Evolutionary conservation across 345 rosid species (phyloP), one percentile per base, ranked within the genome.

Genomic region (rapeseed (Brassica napus)): DNA sequence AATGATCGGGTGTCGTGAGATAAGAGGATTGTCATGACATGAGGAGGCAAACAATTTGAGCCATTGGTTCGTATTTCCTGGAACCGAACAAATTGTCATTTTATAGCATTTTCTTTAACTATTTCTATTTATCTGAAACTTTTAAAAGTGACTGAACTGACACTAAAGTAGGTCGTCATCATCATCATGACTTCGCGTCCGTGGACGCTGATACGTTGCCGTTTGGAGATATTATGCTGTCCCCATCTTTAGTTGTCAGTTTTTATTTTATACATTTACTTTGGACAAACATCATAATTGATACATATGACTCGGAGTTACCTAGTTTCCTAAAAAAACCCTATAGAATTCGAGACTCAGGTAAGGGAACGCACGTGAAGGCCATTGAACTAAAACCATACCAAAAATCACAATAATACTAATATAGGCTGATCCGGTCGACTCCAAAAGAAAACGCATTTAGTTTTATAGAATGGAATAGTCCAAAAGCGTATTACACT

Each of bases 41-140:
- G 31, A 68, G 78, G 82, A 79, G 82, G 82, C 82, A 79, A 49
- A 67, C 69, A 68, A 32, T 57, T 72, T 57, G 3, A 32, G 15
- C 35, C 57, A 44, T 79, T 66, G 78, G 78, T 73, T 73, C 55
- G 11, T 73, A 16, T 72, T 30, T 57, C 18, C 7, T 72, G 55
- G 31, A 72, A 72, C 61, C 35, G 31, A 78, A 77, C 73, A 72
- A 72, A 12, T 54, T 71, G 72, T 23, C 9, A 69, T 77, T 39
- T 39, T 68, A 23, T 18, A 11, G 65, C 2, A 54, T 74, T 74
- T 7, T 12, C 52, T 68, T 2, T 10, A n/a, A 1, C 57, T 54
- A 12, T 12, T 11, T 55, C 42, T 8, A 7, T 72, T 72, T 71
- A 78, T 78, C 81, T 54, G 58, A 78, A 71, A 37, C 61, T 14